These are phyloP conservation scores for Schwanniomyces pseudopolymorphus DNA, from an alignment of 805 yeast genomes.

Conservation along the genomic window DNA sequence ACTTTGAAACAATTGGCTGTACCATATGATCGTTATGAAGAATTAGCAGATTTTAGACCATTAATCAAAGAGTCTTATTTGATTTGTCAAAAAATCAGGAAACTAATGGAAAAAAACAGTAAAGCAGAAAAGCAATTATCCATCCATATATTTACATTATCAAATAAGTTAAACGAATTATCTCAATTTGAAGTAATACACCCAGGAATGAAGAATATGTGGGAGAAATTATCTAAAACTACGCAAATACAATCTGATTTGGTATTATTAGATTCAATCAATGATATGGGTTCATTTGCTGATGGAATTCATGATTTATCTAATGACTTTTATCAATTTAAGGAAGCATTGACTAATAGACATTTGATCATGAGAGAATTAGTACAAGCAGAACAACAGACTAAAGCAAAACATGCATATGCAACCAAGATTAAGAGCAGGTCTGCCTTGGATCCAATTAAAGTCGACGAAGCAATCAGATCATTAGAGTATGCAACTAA, in stretches of 20 bases:
- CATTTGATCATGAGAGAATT: conserved; percentile 91
- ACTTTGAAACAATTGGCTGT: conserved; percentile 90
- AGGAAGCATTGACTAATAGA: conserved; percentile 90
- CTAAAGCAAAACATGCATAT: conserved; percentile 66
- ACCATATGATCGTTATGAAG: conserved; percentile 84
- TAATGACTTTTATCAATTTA: conserved; percentile 80
- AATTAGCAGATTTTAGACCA: conserved; percentile 84
- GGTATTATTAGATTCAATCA: conserved; percentile 66
- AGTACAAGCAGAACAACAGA: conserved; percentile 70
- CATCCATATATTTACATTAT: conserved; percentile 48
- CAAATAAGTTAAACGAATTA: conserved; percentile 39
- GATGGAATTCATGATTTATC: conserved; percentile 68
- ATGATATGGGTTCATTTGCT: conserved; percentile 71
- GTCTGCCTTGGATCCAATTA: conserved; percentile 77
- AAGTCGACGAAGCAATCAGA: conserved; percentile 86
- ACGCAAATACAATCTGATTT: conserved; percentile 72
- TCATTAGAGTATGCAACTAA: conserved; percentile 76
- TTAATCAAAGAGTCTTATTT: conserved; percentile 74
- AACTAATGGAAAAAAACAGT: conserved; percentile 51
- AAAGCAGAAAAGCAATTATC: conserved; percentile 56
- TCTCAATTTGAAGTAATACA: conserved; percentile 47
- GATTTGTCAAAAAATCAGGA: conserved; percentile 52
- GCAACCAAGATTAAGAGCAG: conserved; percentile 72
- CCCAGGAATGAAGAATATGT: conserved; percentile 72
- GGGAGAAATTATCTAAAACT: conserved; percentile 75